A percentile compares a stretch with the other conserved stretches of the same genome.
Conservation (phyloP, 257 asterid species). For the Solanum bulbocastanum region DNA sequence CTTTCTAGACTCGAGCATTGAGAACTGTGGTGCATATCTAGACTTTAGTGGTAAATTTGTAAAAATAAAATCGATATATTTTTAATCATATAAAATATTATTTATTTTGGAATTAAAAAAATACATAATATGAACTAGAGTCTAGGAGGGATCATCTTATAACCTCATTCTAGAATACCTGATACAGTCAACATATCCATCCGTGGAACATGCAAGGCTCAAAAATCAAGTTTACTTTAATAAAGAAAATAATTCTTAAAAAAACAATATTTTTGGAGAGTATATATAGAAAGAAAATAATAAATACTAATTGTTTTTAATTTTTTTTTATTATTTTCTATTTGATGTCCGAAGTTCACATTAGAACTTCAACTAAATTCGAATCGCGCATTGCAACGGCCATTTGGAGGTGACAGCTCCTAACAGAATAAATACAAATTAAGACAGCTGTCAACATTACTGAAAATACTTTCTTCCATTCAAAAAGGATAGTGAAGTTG, state of each 20-base stretch:
- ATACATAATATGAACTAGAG: not conserved
- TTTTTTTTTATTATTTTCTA: too few relatives aligned
- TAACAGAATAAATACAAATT: not conserved
- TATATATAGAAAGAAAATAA: too few relatives aligned
- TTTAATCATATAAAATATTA: not conserved
- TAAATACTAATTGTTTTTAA: too few relatives aligned
- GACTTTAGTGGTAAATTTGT: not conserved
- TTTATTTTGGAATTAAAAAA: not conserved
- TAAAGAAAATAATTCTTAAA: not conserved
- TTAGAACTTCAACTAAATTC: too few relatives aligned
- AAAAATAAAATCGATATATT: not conserved
- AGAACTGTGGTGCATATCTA: not conserved
- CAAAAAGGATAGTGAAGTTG: not conserved
- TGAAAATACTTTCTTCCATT: not conserved
- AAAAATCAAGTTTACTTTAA: not conserved
- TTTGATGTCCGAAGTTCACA: accelerated
- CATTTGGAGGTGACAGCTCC: accelerated
- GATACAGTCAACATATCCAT: not conserved
- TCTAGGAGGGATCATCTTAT: not conserved
- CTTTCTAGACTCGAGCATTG: not conserved
- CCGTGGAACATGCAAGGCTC: not conserved
- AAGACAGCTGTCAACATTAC: not conserved
- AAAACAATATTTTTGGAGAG: too few relatives aligned
- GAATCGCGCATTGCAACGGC: too few relatives aligned
- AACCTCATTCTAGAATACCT: not conserved